These are phyloP conservation scores for Stenogyne calaminthoides DNA, from an alignment of 305 asterid genomes.

Conservation along the genomic window DNA sequence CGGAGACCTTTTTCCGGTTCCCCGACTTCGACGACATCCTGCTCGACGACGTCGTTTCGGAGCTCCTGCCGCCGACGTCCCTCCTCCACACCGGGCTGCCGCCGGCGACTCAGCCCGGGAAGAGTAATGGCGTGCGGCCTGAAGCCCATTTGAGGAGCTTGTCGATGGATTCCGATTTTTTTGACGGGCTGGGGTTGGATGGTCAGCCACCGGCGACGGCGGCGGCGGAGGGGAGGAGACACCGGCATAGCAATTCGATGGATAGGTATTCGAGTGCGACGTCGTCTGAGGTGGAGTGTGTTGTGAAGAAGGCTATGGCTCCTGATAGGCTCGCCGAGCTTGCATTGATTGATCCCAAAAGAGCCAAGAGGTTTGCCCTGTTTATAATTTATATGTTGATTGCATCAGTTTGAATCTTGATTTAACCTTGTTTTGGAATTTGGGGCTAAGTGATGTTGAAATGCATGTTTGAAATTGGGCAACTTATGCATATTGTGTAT, in stretches of 20 bases:
- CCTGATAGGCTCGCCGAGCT: conserved; percentile 75
- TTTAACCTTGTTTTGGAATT: neutral
- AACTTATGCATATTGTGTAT: too few relatives aligned
- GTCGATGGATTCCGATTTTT: conserved; percentile 77
- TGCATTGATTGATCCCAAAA: conserved; percentile 85
- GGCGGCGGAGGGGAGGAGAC: conserved; percentile 43
- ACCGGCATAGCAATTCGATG: conserved; percentile 72
- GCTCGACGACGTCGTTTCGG: conserved; percentile 59
- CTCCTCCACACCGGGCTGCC: conserved; percentile 37
- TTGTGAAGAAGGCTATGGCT: conserved; percentile 61
- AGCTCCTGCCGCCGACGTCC: conserved; percentile 47
- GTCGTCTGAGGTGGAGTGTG: conserved; percentile 68
- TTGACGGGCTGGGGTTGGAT: conserved; percentile 65
- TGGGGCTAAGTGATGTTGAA: neutral
- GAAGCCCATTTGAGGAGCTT: conserved; percentile 58
- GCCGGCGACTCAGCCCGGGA: conserved; percentile 35
- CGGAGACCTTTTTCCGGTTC: conserved; percentile 76
- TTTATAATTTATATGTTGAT: neutral
- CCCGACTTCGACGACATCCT: conserved; percentile 70
- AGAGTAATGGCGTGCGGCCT: conserved; percentile 26
- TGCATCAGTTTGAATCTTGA: neutral
- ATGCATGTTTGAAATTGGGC: neutral
- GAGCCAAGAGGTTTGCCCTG: conserved; percentile 75
- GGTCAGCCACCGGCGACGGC: conserved; percentile 35
- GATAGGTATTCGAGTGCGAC: conserved; percentile 70